Base-by-base conservation (phyloP, 352 stramenopile species). In the Globisporangium abappressorium region DNA sequence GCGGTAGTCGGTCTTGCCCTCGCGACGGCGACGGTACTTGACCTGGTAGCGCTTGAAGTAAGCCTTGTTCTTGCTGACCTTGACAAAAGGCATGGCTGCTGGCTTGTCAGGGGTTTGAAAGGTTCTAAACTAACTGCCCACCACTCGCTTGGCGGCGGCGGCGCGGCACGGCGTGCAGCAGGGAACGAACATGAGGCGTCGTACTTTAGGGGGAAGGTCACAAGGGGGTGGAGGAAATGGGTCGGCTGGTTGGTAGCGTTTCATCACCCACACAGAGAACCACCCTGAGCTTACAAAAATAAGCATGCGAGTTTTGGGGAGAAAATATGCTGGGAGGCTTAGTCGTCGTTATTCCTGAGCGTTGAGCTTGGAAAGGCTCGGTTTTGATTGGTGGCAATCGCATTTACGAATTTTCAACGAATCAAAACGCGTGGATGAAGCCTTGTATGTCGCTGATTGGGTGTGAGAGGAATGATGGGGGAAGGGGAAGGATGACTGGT, bases 1-100 rank as follows among this genome's bases (percentile, higher is more conserved):
- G 78, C 97, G 97, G 93, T 99, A 99, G 87, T 99, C 98, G 69
- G 98, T 99, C 88, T 99, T 99, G 80, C 97, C 97, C 86, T 99
- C 97, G 70, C 97, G 96, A 77, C 97, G 93, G 85, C 97, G 96
- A 86, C 97, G 93, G 73, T 97, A 99, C 87, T 99, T 99, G 76
- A 99, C 96, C 87, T 99, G 98, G 87, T 98, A 99, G 62, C 97
- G 94, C 82, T 98, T 99, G 89, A 99, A 99, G 91, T 99, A 99
- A 64, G 97, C 94, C 85, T 99, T 99, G 82, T 95, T 99, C 87
- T 99, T 99, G 74, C 92, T 85, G 67, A 99, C 90, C 90, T 99
- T 99, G 71, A 99, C 97, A 85, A 99, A 99, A 65, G 81, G 63
- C 94, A 95, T 95, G 68, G 57, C 85, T 79, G 43, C 73, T 80